Conservation (phyloP, 768 basidiomycete species). For the Kwoniella bestiolae region DNA sequence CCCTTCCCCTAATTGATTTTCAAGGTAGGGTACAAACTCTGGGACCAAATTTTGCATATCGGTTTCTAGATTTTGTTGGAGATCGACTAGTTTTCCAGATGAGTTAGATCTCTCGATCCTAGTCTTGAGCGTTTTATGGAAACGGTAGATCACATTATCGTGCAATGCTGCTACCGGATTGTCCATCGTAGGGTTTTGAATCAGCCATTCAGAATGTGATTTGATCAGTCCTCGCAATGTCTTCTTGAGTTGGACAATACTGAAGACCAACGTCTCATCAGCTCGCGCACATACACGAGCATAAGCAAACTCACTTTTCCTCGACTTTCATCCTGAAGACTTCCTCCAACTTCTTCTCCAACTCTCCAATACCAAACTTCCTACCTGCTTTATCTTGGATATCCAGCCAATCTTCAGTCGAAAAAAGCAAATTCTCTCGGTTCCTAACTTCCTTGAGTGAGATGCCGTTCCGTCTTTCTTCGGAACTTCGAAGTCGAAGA, state of each 20-base stretch:
- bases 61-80: constrained; percentile 4
- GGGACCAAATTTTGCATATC: not conserved
- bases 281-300: not conserved
- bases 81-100: not conserved
- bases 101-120: not conserved
- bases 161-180: constrained; percentile 9
- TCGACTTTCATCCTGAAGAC: constrained; percentile 6
- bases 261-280: not conserved
- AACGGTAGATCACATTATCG: constrained; percentile 10
- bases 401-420: constrained; percentile 14
- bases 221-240: not conserved
- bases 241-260: not conserved
- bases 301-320: constrained; percentile 21
- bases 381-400: constrained; percentile 4
- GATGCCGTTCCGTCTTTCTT: constrained; percentile 1
- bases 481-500: not conserved
- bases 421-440: constrained; percentile 10
- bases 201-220: not conserved
- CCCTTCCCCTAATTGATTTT: not conserved
- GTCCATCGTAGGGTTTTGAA: not conserved
- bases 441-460: not conserved
- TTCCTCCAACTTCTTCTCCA: constrained; percentile 3
- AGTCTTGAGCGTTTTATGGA: not conserved
- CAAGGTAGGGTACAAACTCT: constrained; percentile 1
- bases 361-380: constrained; percentile 12